These are phyloP conservation scores for Cercospora sp. DNA, from an alignment of 2,329 filamentous ascomycete genomes.

Conservation along the genomic window DNA sequence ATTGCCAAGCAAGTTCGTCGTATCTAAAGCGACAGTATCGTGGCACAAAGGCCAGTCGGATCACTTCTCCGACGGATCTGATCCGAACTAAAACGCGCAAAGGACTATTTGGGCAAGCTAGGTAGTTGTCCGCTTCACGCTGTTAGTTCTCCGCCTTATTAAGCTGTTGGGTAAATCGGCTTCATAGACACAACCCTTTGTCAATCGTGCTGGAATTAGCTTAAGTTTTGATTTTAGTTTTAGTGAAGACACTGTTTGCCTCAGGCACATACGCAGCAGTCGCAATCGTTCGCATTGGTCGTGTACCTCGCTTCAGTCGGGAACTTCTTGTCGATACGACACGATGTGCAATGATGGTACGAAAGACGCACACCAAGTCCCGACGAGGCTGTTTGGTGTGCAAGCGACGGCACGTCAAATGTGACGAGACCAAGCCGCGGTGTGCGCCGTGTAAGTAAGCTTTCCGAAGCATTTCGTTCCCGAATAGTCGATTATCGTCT, in stretches of 20 bases:
- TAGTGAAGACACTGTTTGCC: neutral
- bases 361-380: constrained; percentile 28
- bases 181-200: neutral
- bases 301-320: constrained; percentile 4
- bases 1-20: neutral
- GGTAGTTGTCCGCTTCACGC: neutral
- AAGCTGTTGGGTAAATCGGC: neutral
- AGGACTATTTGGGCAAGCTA: neutral
- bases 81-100: neutral
- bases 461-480: neutral
- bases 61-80: neutral
- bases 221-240: neutral
- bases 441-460: constrained; percentile 13
- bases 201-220: neutral
- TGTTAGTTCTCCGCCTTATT: neutral
- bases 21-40: neutral
- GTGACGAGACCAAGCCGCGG: constrained; percentile 10
- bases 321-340: neutral
- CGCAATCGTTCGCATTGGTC: neutral
- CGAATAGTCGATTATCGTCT: neutral
- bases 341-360: constrained; percentile 12
- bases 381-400: constrained; percentile 27
- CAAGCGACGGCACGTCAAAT: constrained; percentile 31
- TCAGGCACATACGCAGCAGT: neutral
- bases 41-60: too few relatives aligned